phyloP scores from a whole-genome alignment of 2,329 filamentous ascomycete species.

The Penicillium sp. region DNA sequence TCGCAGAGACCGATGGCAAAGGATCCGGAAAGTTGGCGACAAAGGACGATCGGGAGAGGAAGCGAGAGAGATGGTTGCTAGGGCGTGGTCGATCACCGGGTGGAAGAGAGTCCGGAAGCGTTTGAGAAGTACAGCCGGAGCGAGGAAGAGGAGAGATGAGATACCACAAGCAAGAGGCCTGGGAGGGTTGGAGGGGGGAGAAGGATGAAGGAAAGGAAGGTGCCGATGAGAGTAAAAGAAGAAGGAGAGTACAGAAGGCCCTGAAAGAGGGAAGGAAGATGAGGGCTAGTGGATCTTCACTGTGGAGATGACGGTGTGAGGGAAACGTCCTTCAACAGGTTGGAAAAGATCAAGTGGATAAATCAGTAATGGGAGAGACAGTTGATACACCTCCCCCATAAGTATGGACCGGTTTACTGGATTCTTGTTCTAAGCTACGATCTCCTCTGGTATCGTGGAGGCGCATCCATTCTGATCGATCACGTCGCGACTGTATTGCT shows the following conservation, averaged over 20 bases:
- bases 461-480: slow-evolving; percentile 28
- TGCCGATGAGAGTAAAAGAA: slow-evolving; percentile 23
- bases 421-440: slow-evolving; percentile 10
- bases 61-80: slow-evolving; percentile 17
- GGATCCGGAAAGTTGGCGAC: slow-evolving; percentile 10
- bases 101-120: slow-evolving; percentile 10
- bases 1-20: slow-evolving; percentile 16
- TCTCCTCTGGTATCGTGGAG: slow-evolving; percentile 17
- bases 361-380: not conserved
- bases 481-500: slow-evolving; percentile 26
- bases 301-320: slow-evolving; percentile 39
- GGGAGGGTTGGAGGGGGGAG: slow-evolving; percentile 17
- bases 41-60: slow-evolving; percentile 22
- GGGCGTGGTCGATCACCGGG: slow-evolving; percentile 16
- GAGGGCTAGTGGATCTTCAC: slow-evolving; percentile 38
- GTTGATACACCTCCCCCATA: not conserved
- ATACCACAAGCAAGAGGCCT: slow-evolving; percentile 27
- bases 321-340: slow-evolving; percentile 21
- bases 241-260: slow-evolving; percentile 31
- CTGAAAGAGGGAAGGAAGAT: slow-evolving; percentile 35
- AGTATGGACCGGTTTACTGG: not conserved
- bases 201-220: slow-evolving; percentile 26
- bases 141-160: slow-evolving; percentile 10
- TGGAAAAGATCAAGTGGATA: slow-evolving; percentile 2
- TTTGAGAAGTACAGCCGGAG: slow-evolving; percentile 12